These are phyloP conservation scores for Beta corolliflora DNA, from an alignment of 179 eudicot species.

Conservation along the genomic window DNA sequence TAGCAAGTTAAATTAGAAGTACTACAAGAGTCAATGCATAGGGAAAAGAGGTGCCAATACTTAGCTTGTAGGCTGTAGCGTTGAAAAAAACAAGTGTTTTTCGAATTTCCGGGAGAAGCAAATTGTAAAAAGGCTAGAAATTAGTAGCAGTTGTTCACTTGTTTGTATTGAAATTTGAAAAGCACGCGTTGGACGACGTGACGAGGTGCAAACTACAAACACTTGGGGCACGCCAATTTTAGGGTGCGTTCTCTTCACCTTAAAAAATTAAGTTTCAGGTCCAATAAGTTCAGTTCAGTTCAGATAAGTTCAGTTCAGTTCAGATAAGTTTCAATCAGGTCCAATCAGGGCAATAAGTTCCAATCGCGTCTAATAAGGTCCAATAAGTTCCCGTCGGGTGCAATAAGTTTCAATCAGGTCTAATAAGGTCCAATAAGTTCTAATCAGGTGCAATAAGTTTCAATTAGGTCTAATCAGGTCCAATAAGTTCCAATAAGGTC, in stretches of 20 bases:
- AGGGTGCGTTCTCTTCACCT: too few relatives aligned
- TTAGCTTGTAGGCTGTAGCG: conserved; percentile 4
- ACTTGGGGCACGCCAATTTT: conserved; percentile 30
- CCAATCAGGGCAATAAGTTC: background rate
- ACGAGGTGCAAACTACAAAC: conserved; percentile 6
- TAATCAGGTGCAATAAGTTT: too few relatives aligned
- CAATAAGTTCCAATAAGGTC: too few relatives aligned
- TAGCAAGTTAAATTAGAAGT: background rate
- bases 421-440: too few relatives aligned
- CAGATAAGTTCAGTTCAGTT: too few relatives aligned
- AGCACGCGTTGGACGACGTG: conserved; percentile 23
- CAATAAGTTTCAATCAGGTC: too few relatives aligned
- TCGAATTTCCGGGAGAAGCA: background rate
- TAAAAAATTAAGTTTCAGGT: too few relatives aligned
- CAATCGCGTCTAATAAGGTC: too few relatives aligned
- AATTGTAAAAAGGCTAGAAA: background rate
- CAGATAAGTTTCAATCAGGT: too few relatives aligned
- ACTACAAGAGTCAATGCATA: conserved; percentile 28
- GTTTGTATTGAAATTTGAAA: background rate
- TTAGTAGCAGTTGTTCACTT: background rate
- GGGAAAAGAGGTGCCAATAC: conserved; percentile 16
- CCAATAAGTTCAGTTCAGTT: too few relatives aligned
- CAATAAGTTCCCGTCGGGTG: too few relatives aligned
- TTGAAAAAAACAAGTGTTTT: background rate
- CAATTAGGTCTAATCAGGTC: too few relatives aligned